Base-by-base conservation (phyloP, 345 rosid genomes). In the Salix brachista region DNA sequence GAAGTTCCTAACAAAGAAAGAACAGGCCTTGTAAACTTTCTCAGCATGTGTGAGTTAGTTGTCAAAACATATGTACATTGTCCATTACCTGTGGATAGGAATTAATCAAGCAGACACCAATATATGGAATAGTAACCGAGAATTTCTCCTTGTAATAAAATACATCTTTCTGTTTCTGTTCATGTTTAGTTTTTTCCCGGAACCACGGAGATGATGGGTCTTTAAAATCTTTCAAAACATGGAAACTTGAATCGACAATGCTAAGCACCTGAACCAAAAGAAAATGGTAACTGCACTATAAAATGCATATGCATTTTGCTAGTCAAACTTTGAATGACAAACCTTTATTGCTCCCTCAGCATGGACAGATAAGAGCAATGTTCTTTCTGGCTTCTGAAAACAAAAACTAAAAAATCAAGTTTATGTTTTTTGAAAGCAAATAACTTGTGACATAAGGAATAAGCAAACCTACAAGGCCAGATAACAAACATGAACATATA, bases 341-440 rank as follows among this genome's bases (percentile, higher is more conserved):
- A 94, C 98, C 97, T 94, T 92, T 54, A 88, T 94, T 72, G 97
- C 94, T 81, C 97, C 95, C 82, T 91, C 97, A 14, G 98, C 92
- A 79, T 71, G 84, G 67, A 85, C 80, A 52, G 93, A 90, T 72
- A 94, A 83, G 81, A 86, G 83, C 84, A 94, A 80, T 34, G 81
- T 88, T 85, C 97, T 91, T 83, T 91, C 97, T 12, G 97, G 93
- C 81, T 87, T 94, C 98, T 94, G 97, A 75, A 83, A 23, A 64
- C 23, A 62, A 13, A 18, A 46, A 62, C 60, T 19, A 28, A 65
- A 65, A 66, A n/a, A 1, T 30, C 17, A 37, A 44, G 62, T 28
- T 36, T 50, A 58, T 60, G 21, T 41, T 23, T 8, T 66, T 65
- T 16, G 23, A 11, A 66, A 52, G 23, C 48, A 74, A 75, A 72